Conservation (phyloP, 805 yeast genomes). For the Candida sphagnicola region DNA sequence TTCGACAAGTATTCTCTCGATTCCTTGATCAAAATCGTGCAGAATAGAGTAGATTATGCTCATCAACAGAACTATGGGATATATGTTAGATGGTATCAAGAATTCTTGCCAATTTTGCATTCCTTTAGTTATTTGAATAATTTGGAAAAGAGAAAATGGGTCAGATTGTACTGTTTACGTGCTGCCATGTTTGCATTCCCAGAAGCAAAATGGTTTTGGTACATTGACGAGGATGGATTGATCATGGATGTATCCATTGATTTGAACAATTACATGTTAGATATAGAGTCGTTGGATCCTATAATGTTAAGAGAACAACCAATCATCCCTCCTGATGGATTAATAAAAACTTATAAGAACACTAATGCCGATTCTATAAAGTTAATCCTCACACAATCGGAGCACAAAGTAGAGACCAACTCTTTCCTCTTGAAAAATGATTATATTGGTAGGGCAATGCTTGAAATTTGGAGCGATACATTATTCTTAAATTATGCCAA, state of each 20-base stretch:
- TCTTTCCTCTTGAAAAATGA: conserved; percentile 73
- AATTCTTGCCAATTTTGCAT: conserved; percentile 62
- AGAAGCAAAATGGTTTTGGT: conserved; percentile 87
- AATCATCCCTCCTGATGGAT: conserved; percentile 63
- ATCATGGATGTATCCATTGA: conserved; percentile 70
- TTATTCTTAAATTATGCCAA: conserved; percentile 63
- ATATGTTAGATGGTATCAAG: conserved; percentile 82
- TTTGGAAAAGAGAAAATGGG: conserved; percentile 54
- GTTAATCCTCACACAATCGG: conserved; percentile 68
- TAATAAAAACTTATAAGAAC: conserved; percentile 64
- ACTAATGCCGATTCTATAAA: conserved; percentile 51
- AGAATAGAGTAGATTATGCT: conserved; percentile 87
- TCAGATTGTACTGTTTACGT: conserved; percentile 57
- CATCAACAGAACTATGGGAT: conserved; percentile 76
- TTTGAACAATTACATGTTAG: conserved; percentile 54
- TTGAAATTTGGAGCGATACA: conserved; percentile 80
- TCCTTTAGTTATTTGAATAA: conserved; percentile 36
- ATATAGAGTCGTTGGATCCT: conserved; percentile 57
- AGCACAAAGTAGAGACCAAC: conserved; percentile 57
- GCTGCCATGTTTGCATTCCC: conserved; percentile 96
- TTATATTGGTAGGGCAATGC: conserved; percentile 56
- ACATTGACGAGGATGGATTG: conserved; percentile 70
- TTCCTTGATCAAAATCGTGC: conserved; percentile 65
- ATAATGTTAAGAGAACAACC: conserved; percentile 69
- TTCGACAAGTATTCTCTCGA: conserved; percentile 59